A percentile compares a stretch with the other conserved stretches of the same genome.
Evolutionary conservation across 371 early-diverging fungal species (phyloP).

Genomic region (Mortierella sp.): DNA sequence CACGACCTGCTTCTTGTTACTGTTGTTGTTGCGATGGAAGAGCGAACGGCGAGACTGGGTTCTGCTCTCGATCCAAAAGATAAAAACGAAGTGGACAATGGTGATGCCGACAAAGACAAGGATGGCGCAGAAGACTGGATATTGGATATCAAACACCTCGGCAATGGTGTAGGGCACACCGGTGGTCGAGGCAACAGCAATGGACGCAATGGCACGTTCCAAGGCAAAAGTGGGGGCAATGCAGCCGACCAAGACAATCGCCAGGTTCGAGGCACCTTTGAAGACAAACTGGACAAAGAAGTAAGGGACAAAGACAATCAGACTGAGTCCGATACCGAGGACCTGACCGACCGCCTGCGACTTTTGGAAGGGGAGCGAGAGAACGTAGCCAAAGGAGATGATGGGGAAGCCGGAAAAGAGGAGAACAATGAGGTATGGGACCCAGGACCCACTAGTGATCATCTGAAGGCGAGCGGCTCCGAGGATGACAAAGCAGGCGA

Average conservation of each 20-base stretch:
- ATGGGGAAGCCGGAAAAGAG: conserved; percentile 43
- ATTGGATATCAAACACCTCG: conserved; percentile 49
- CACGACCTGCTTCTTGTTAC: not conserved
- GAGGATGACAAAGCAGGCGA: conserved; percentile 38
- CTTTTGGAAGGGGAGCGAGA: conserved; percentile 55
- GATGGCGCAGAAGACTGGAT: conserved; percentile 35
- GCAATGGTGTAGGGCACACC: conserved; percentile 34
- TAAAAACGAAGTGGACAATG: conserved; percentile 29
- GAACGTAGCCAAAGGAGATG: conserved; percentile 49
- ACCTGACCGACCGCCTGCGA: conserved; percentile 54
- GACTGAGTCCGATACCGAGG: conserved; percentile 50
- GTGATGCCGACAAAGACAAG: conserved; percentile 47
- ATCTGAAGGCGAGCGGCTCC: conserved; percentile 35
- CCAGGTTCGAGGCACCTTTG: conserved; percentile 37
- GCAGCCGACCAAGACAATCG: conserved; percentile 37
- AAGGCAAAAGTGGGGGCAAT: conserved; percentile 60
- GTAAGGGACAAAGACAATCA: conserved; percentile 60
- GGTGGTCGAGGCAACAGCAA: conserved; percentile 41
- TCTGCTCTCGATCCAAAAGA: conserved; percentile 47
- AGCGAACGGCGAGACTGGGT: conserved; percentile 52
- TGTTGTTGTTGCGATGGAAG: conserved; percentile 13
- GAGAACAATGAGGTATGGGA: conserved; percentile 49
- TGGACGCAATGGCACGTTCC: conserved; percentile 51
- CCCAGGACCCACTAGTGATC: conserved; percentile 51
- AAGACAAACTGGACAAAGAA: conserved; percentile 59